Evolutionary conservation across 1,139 yeast species (phyloP), one percentile per base, ranked within the genome.

Genomic region (Geotrichum bryndzae): DNA sequence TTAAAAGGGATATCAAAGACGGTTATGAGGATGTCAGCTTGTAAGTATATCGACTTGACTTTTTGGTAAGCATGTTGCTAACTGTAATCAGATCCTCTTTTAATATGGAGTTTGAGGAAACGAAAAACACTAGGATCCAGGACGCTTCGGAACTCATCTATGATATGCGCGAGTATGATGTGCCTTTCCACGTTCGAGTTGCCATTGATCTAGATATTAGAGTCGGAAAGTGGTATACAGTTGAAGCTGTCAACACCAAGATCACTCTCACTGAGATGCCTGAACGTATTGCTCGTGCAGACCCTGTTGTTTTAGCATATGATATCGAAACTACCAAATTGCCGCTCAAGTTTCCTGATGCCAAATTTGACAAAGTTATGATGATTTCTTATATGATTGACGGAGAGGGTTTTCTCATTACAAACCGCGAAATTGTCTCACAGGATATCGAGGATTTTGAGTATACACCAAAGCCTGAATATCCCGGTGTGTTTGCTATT

Each of bases 321-420:
- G 99, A 95, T 81, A 95, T 95, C 61, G 99, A 95, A 79, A 95
- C 99, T 1, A 91, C 98, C 3, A 95, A 95, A 73, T 91, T 96
- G 22, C 98, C 99, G 0, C 81, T 95, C 63, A 95, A 95, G 72
- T 95, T 95, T 68, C 99, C 99, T 0, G 99, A 90, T 70, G 83
- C 97, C 3, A 80, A 88, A 25, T 80, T 88, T n/a, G 99, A 95
- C 76, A 96, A 90, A 74, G 83, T 95, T 55, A 95, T 95, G 98
- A 95, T 95, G 99, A 94, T 95, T 62, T 95, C 99, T 1, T 95
- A 95, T 74, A 95, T 95, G 99, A 91, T 95, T 64, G 99, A 95
- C 72, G 99, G 99, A 6, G 96, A 90, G 68, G 99, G 99, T 53
- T 95, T 78, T 71, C 78, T 95, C 50, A 95, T 95, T 66, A 95